Evolutionary conservation across 495 filamentous ascomycete species (phyloP).

Genomic region (Hypoxylon intermedium): DNA sequence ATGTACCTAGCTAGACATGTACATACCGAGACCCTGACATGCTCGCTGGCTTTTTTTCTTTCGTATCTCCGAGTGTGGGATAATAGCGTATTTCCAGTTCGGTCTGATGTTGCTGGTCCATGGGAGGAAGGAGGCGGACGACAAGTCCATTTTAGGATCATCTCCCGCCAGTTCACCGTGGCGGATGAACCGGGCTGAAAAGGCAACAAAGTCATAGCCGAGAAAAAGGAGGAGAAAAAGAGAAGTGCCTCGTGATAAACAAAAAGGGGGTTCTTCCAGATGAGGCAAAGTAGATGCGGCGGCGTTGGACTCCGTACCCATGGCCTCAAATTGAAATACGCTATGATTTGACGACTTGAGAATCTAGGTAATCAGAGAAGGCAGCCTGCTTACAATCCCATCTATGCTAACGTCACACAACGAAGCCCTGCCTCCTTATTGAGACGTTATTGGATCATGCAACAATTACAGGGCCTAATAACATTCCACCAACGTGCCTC

Average conservation of each 20-base stretch:
- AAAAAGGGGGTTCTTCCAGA: not conserved
- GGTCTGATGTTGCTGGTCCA: conserved; percentile 1
- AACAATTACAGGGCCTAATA: conserved; percentile 9
- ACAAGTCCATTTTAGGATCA: conserved; percentile 17
- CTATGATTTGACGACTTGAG: conserved; percentile 28
- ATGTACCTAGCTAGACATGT: too few relatives aligned
- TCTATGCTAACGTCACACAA: conserved; percentile 18
- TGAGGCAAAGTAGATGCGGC: conserved; percentile 6
- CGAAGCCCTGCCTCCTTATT: conserved; percentile 14
- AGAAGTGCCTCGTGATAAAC: not conserved
- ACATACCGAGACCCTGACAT: not conserved
- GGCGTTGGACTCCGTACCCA: conserved; percentile 12
- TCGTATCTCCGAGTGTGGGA: conserved; percentile 28
- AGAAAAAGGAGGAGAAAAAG: not conserved
- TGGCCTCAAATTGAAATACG: conserved; percentile 19
- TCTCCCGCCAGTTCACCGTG: not conserved
- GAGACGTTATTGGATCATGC: conserved; percentile 18
- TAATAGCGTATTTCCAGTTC: conserved; percentile 22
- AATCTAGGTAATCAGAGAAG: conserved; percentile 7
- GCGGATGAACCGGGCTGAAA: too few relatives aligned
- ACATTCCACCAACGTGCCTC: conserved; percentile 18
- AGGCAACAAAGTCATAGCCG: not conserved
- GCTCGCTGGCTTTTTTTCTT: not conserved
- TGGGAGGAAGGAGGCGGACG: conserved; percentile 12
- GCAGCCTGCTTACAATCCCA: conserved; percentile 9